phyloP scores from a whole-genome alignment of 208 protist species.

The Wallacemonas collosoma region DNA sequence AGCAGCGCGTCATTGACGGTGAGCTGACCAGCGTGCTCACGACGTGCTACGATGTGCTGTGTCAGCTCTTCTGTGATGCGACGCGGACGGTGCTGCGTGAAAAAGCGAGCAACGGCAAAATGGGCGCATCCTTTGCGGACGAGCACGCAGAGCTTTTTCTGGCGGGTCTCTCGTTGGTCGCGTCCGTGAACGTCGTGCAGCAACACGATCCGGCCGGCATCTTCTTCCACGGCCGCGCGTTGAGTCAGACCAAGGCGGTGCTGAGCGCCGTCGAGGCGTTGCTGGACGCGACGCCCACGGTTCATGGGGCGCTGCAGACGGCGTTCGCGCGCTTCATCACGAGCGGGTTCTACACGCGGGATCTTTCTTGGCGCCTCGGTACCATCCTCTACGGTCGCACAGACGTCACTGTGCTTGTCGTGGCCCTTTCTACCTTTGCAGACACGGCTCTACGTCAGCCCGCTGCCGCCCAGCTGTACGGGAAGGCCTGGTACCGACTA shows the following conservation, averaged over 20 bases:
- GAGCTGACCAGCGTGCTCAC: constrained; percentile 39
- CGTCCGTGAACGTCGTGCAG: background rate
- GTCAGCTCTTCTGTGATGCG: constrained; percentile 33
- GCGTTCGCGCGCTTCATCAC: background rate
- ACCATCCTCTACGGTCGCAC: constrained; percentile 12
- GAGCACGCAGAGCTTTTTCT: constrained; percentile 14
- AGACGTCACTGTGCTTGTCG: background rate
- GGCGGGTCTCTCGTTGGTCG: constrained; percentile 10
- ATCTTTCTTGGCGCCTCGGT: constrained; percentile 16
- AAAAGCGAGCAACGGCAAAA: background rate
- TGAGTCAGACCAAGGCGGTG: background rate
- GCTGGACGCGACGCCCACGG: background rate
- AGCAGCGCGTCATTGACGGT: constrained; percentile 41
- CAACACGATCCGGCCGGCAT: constrained; percentile 15
- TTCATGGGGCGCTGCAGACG: constrained; percentile 1
- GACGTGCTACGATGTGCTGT: constrained; percentile 28
- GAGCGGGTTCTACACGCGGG: constrained; percentile 11
- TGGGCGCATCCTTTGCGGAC: background rate
- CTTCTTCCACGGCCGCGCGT: constrained; percentile 10
- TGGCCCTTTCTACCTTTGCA: constrained; percentile 6
- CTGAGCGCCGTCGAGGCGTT: constrained; percentile 10
- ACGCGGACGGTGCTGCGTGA: constrained; percentile 12
- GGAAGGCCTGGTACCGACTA: constrained; percentile 3
- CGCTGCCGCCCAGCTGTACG: background rate
- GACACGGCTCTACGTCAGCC: constrained; percentile 5